phyloP scores from a whole-genome alignment of 164 flowering plant species.

The Umbilicus rupestris region DNA sequence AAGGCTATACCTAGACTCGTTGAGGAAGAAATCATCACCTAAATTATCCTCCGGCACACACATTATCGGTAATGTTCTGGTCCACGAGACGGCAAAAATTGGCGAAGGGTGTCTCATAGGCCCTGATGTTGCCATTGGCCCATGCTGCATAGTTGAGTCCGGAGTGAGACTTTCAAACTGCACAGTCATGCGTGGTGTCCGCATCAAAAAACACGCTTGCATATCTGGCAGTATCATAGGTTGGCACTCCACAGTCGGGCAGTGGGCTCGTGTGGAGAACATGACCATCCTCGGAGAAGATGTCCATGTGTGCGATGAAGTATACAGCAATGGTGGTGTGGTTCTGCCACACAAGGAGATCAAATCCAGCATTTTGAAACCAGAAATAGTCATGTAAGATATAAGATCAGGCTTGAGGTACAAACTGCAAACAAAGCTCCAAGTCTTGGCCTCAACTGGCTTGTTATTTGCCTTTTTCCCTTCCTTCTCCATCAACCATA shows the following conservation, averaged over 20 bases:
- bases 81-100: conserved; percentile 76
- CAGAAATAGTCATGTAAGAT: conserved; percentile 90
- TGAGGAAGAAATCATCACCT: conserved; percentile 62
- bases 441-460: neutral
- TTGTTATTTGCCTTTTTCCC: neutral
- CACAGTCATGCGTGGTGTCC: conserved; percentile 86
- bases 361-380: conserved; percentile 85
- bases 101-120: conserved; percentile 97
- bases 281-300: conserved; percentile 98
- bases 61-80: conserved; percentile 79
- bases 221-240: conserved; percentile 89
- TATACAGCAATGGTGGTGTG: conserved; percentile 96
- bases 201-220: conserved; percentile 90
- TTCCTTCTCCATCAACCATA: neutral
- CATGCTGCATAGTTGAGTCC: conserved; percentile 86
- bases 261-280: conserved; percentile 97
- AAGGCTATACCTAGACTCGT: conserved; percentile 72
- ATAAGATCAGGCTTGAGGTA: neutral
- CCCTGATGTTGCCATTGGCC: conserved; percentile 95
- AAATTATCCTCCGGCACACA: conserved; percentile 57
- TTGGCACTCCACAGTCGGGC: conserved; percentile 96
- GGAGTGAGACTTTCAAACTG: conserved; percentile 96
- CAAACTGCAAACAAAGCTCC: neutral
- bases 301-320: conserved; percentile 88
- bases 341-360: conserved; percentile 97